Conservation (phyloP, 805 yeast species). For the Wickerhamiella sorbophila region DNA sequence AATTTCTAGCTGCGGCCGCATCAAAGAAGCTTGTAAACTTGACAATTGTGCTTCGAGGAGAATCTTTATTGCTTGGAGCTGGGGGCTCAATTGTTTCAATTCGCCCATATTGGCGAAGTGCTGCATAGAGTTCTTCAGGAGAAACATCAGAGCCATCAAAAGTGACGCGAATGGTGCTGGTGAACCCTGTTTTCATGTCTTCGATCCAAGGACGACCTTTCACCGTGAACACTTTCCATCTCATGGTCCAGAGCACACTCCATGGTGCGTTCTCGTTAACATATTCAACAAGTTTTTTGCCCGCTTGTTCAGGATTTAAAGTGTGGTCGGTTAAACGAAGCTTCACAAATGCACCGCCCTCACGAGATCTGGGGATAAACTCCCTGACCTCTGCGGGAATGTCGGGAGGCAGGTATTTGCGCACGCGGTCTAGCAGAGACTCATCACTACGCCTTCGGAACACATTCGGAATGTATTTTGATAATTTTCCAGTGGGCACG, state of each 20-base stretch:
- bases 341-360: constrained; percentile 89
- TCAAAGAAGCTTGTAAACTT: constrained; percentile 43
- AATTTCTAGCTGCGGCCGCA: constrained; percentile 78
- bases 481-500: neutral
- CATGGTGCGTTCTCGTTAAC: neutral
- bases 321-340: constrained; percentile 42
- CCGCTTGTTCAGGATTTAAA: neutral
- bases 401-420: neutral
- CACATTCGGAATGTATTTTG: neutral
- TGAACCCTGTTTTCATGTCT: constrained; percentile 70
- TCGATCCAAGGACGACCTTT: constrained; percentile 95
- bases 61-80: constrained; percentile 30
- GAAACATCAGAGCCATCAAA: constrained; percentile 67
- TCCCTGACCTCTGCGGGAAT: constrained; percentile 34
- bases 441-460: neutral
- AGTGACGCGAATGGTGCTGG: constrained; percentile 43
- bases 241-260: too few relatives aligned
- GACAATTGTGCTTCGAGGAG: constrained; percentile 40
- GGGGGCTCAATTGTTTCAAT: constrained; percentile 63
- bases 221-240: constrained; percentile 52
- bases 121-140: constrained; percentile 66
- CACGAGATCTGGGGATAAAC: constrained; percentile 58
- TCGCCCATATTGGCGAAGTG: constrained; percentile 77
- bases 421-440: neutral
- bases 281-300: neutral